Conservation (phyloP, 805 yeast species). For the Candida oleophila region DNA sequence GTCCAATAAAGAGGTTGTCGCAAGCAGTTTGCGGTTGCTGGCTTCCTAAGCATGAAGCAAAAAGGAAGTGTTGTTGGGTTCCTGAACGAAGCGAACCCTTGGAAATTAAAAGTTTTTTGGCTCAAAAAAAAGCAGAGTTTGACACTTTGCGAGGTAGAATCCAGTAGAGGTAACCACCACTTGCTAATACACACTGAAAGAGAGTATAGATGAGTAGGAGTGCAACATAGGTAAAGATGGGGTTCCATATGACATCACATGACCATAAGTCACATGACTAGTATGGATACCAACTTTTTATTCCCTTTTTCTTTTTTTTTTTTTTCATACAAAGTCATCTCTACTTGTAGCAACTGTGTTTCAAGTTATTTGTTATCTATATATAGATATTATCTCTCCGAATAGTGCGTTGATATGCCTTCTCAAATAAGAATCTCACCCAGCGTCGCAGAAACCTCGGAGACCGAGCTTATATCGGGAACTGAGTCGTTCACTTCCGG, state of each 20-base stretch:
- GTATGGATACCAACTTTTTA: background rate
- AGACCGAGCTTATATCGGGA: conserved; percentile 18
- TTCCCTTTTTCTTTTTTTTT: too few relatives aligned
- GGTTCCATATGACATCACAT: too few relatives aligned
- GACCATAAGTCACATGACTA: background rate
- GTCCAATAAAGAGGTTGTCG: too few relatives aligned
- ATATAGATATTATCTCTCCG: background rate
- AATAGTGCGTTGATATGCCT: conserved; percentile 8
- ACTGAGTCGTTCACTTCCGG: conserved; percentile 19
- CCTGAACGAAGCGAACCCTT: too few relatives aligned
- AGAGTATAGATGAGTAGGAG: too few relatives aligned
- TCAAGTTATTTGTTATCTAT: background rate
- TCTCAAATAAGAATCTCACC: conserved; percentile 14
- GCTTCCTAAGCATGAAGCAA: too few relatives aligned
- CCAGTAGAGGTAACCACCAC: too few relatives aligned
- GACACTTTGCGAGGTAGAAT: background rate
- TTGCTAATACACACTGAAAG: too few relatives aligned
- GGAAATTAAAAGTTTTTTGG: background rate
- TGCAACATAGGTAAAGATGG: too few relatives aligned
- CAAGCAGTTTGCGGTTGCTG: too few relatives aligned
- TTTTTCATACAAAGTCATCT: background rate
- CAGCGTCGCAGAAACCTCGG: conserved; percentile 23
- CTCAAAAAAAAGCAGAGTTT: background rate
- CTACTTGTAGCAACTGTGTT: background rate
- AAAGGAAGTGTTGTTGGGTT: too few relatives aligned